Evolutionary conservation across 768 basidiomycete genomes (phyloP).

Genomic region (Boletus vinaceobasis): DNA sequence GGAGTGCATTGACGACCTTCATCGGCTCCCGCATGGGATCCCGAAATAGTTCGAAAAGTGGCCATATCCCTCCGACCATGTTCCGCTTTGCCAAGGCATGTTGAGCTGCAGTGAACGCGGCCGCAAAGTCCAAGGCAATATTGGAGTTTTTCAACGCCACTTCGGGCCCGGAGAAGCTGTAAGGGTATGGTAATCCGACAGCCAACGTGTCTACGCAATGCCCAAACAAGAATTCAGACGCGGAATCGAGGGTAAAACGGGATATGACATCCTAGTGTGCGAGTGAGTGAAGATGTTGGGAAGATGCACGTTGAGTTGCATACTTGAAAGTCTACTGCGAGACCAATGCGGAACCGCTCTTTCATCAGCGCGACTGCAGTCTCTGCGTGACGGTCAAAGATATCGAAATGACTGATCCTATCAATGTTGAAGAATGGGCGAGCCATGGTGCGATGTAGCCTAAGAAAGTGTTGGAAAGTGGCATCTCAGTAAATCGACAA

Average conservation of each 20-base stretch:
- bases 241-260: conserved; percentile 51
- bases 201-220: conserved; percentile 39
- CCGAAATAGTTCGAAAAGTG: conserved; percentile 35
- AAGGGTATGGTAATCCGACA: conserved; percentile 38
- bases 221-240: conserved; percentile 53
- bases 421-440: conserved; percentile 70
- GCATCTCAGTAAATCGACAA: background rate
- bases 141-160: conserved; percentile 11
- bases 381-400: conserved; percentile 53
- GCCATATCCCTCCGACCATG: conserved; percentile 37
- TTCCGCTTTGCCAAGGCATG: conserved; percentile 26
- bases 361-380: conserved; percentile 45
- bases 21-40: conserved; percentile 34
- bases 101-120: conserved; percentile 36
- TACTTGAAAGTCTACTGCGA: conserved; percentile 61
- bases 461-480: conserved; percentile 13
- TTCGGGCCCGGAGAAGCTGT: conserved; percentile 15
- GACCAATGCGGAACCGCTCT: conserved; percentile 41
- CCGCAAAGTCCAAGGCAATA: conserved; percentile 26
- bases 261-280: conserved; percentile 38
- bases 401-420: conserved; percentile 58
- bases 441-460: conserved; percentile 65
- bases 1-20: conserved; percentile 36
- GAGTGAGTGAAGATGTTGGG: background rate
- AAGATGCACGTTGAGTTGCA: background rate